These are phyloP conservation scores for thale cress (Arabidopsis thaliana) DNA, from an alignment of 345 rosid genomes.

Conservation along the genomic window TAIR10.1 NC_003074.8:21874001-21874500, in stretches of 20 bases:
- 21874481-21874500: background rate
- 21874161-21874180: background rate
- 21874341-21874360: slow-evolving; percentile 13
- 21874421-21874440: background rate
- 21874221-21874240: slow-evolving; percentile 29
- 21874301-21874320: slow-evolving; percentile 23
- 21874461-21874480: background rate
- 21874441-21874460: background rate
- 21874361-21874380: slow-evolving; percentile 32
- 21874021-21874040: slow-evolving; percentile 34
- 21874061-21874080: background rate
- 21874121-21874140: background rate
- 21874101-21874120: slow-evolving; percentile 27
- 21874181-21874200: slow-evolving; percentile 26
- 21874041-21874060: background rate
- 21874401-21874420: slow-evolving; percentile 11
- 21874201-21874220: slow-evolving; percentile 31
- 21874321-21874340: slow-evolving; percentile 13
- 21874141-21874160: background rate
- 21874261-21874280: slow-evolving; percentile 20
- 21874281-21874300: slow-evolving; percentile 18
- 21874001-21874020: slow-evolving; percentile 36
- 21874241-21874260: slow-evolving; percentile 29
- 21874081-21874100: slow-evolving; percentile 29
- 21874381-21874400: slow-evolving; percentile 30